Conservation (phyloP, 805 yeast genomes). For the Jamesozyma gamospora region DNA sequence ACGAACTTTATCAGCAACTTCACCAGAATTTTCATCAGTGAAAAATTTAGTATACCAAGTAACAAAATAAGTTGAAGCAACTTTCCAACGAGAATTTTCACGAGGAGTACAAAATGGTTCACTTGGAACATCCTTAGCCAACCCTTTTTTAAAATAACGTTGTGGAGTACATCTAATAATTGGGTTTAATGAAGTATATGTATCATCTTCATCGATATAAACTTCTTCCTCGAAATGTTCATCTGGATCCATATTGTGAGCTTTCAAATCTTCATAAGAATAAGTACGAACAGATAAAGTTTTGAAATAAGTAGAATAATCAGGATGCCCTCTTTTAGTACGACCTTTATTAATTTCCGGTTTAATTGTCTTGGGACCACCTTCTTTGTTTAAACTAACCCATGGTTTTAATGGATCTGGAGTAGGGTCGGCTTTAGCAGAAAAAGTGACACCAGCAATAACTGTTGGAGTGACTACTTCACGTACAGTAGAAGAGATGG, state of each 20-base stretch:
- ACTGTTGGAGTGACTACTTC: conserved; percentile 68
- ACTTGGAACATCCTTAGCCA: conserved; percentile 42
- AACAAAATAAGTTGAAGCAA: conserved; percentile 59
- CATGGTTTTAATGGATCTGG: conserved; percentile 69
- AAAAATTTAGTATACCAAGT: conserved; percentile 75
- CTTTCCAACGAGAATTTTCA: conserved; percentile 46
- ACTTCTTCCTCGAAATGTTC: conserved; percentile 47
- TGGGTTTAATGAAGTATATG: conserved; percentile 65
- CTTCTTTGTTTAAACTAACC: conserved; percentile 69
- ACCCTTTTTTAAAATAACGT: conserved; percentile 53
- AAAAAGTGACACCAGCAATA: conserved; percentile 46
- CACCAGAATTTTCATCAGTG: conserved; percentile 24
- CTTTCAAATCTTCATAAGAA: conserved; percentile 54
- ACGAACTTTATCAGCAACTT: conserved; percentile 49
- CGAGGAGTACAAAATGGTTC: conserved; percentile 84
- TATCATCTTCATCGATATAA: conserved; percentile 57
- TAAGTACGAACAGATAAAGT: conserved; percentile 51
- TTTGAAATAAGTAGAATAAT: conserved; percentile 67
- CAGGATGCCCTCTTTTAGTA: conserved; percentile 57
- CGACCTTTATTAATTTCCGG: conserved; percentile 70
- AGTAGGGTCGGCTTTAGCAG: conserved; percentile 35
- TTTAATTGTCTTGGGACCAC: conserved; percentile 66
- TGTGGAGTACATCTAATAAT: conserved; percentile 80
- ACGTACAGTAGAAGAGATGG: conserved; percentile 43
- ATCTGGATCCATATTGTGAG: conserved; percentile 60